Evolutionary conservation across 331 rosid genomes (phyloP).

Genomic region (Malus hybrid): DNA sequence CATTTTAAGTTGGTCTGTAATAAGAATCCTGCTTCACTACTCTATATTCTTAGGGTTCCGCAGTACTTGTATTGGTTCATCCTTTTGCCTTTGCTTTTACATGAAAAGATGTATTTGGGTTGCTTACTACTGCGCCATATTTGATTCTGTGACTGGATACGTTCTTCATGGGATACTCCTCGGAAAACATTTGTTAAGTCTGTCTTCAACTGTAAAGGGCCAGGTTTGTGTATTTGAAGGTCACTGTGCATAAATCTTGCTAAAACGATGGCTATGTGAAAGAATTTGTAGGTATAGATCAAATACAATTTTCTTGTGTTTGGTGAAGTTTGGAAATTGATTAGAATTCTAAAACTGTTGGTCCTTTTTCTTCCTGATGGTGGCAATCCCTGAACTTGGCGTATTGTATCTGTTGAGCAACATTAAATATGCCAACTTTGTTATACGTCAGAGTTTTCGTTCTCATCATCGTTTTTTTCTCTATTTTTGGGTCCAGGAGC

Average conservation of each 20-base stretch:
- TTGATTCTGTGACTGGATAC: background rate
- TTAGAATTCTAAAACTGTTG: background rate
- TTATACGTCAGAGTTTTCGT: background rate
- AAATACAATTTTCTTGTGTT: background rate
- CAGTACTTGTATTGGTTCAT: background rate
- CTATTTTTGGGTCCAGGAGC: constrained; percentile 42
- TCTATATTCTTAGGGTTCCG: background rate
- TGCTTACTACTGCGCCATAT: background rate
- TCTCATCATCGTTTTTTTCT: background rate
- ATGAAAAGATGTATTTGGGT: background rate
- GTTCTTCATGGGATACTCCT: background rate
- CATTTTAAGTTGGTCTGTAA: background rate
- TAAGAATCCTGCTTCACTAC: background rate
- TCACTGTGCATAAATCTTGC: background rate
- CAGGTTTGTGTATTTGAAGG: background rate
- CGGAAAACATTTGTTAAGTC: background rate
- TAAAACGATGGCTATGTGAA: background rate
- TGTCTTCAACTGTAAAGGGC: background rate
- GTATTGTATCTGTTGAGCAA: background rate
- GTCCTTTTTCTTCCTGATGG: background rate
- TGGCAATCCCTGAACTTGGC: constrained; percentile 1
- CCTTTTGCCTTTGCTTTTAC: background rate
- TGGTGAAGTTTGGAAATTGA: background rate
- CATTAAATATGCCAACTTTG: background rate
- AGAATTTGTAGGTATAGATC: background rate